Evolutionary conservation across 805 yeast genomes (phyloP).

Genomic region (Osmozyma mogii): DNA sequence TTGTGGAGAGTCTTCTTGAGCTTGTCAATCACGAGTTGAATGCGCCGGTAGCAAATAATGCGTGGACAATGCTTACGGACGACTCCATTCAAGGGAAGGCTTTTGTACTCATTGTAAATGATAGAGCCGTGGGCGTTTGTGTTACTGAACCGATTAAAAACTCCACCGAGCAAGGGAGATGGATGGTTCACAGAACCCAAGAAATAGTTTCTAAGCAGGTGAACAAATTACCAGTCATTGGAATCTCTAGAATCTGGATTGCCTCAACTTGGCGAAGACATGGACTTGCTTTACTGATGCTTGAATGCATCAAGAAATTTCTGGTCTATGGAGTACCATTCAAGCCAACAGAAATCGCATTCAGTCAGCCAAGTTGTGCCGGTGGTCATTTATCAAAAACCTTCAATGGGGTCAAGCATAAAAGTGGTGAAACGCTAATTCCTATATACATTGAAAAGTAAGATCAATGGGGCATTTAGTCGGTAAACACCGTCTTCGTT

Average conservation of each 20-base stretch:
- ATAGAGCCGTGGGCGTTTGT: constrained; percentile 47
- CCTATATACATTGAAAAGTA: constrained; percentile 39
- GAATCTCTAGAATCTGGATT: constrained; percentile 38
- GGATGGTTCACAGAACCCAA: constrained; percentile 54
- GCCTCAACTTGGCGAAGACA: constrained; percentile 37
- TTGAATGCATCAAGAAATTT: constrained; percentile 35
- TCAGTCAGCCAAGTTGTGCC: constrained; percentile 65
- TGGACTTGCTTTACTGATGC: constrained; percentile 42
- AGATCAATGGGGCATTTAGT: constrained; percentile 2
- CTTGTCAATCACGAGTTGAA: constrained; percentile 53
- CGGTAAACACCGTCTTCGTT: constrained; percentile 12
- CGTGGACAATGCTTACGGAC: constrained; percentile 19
- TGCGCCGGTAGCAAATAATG: constrained; percentile 38
- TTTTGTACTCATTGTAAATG: constrained; percentile 40
- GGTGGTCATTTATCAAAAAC: constrained; percentile 53
- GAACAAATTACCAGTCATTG: constrained; percentile 26
- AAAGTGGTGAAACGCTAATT: constrained; percentile 40
- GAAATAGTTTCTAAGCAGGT: constrained; percentile 39
- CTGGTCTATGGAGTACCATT: constrained; percentile 44
- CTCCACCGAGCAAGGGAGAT: constrained; percentile 31
- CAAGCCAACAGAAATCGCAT: constrained; percentile 41
- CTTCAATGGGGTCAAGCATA: constrained; percentile 51
- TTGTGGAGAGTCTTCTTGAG: constrained; percentile 29
- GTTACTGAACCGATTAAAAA: constrained; percentile 39
- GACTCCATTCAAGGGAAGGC: constrained; percentile 18